phyloP scores from a whole-genome alignment of 805 yeast genomes.

The Pichia manshurica region DNA sequence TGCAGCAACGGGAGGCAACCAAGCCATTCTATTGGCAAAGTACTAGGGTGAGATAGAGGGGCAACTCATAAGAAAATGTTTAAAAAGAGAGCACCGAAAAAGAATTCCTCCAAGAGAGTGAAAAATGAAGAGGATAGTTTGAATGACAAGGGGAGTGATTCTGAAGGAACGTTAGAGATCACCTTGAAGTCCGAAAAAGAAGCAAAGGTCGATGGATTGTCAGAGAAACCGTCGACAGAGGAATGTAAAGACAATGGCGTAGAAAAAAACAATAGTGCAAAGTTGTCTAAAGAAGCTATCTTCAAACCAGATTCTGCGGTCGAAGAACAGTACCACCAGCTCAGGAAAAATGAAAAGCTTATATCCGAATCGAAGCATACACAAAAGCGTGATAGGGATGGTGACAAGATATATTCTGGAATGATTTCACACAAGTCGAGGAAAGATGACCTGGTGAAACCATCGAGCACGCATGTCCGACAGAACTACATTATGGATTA shows the following conservation, averaged over 20 bases:
- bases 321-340: constrained; percentile 20
- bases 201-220: constrained; percentile 11
- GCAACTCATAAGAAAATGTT: constrained; percentile 27
- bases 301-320: constrained; percentile 22
- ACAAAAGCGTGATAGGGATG: constrained; percentile 18
- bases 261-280: neutral
- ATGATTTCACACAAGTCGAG: constrained; percentile 11
- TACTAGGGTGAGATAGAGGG: too few species aligned
- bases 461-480: constrained; percentile 42
- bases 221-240: constrained; percentile 1
- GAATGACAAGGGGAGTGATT: neutral
- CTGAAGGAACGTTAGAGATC: neutral
- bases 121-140: neutral
- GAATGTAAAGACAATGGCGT: neutral
- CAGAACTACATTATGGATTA: constrained; percentile 73
- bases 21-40: too few species aligned
- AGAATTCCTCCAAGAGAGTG: neutral
- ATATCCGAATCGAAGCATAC: neutral
- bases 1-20: too few species aligned
- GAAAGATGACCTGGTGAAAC: constrained; percentile 18
- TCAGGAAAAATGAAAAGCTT: constrained; percentile 2
- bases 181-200: neutral
- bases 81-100: constrained; percentile 32
- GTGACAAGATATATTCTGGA: constrained; percentile 29
- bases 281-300: neutral